Percentiles rank a stretch among this genome's conserved stretches.
These are phyloP conservation scores for Plasmodium relictum DNA, from an alignment of 169 alveolate species.

Conservation along the genomic window DNA sequence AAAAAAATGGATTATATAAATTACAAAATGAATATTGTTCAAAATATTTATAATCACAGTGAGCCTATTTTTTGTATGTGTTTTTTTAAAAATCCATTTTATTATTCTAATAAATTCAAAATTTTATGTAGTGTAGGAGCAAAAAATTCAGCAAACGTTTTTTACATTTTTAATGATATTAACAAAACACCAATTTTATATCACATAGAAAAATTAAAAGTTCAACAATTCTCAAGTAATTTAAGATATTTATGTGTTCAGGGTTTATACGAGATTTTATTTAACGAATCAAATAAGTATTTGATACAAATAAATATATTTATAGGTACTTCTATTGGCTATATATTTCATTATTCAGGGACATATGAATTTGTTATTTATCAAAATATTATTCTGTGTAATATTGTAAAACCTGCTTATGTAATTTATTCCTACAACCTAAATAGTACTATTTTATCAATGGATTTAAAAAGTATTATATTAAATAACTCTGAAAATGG, in stretches of 20 bases:
- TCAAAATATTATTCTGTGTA: constrained; percentile 40
- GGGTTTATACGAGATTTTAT: constrained; percentile 18
- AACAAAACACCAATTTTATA: constrained; percentile 38
- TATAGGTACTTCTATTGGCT: constrained; percentile 70
- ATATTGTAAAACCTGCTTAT: constrained; percentile 26
- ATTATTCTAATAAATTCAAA: constrained; percentile 31
- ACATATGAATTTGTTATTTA: constrained; percentile 26
- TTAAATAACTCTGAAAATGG: not conserved
- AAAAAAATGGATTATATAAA: not conserved
- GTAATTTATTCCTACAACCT: constrained; percentile 25
- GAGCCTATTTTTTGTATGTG: constrained; percentile 66
- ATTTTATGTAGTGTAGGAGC: constrained; percentile 60
- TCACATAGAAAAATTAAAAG: constrained; percentile 69
- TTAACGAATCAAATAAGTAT: not conserved
- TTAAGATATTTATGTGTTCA: constrained; percentile 57
- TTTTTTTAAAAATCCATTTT: constrained; percentile 48
- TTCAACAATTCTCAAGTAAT: constrained; percentile 45
- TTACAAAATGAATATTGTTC: constrained; percentile 31
- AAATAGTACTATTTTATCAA: constrained; percentile 33
- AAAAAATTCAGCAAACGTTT: constrained; percentile 50
- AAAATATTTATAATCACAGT: constrained; percentile 50
- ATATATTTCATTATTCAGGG: constrained; percentile 46
- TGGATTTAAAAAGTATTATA: not conserved
- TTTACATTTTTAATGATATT: constrained; percentile 28
- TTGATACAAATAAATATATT: constrained; percentile 13